Base-by-base conservation (phyloP, 805 yeast species). In the Wickerhamiella parazyma region DNA sequence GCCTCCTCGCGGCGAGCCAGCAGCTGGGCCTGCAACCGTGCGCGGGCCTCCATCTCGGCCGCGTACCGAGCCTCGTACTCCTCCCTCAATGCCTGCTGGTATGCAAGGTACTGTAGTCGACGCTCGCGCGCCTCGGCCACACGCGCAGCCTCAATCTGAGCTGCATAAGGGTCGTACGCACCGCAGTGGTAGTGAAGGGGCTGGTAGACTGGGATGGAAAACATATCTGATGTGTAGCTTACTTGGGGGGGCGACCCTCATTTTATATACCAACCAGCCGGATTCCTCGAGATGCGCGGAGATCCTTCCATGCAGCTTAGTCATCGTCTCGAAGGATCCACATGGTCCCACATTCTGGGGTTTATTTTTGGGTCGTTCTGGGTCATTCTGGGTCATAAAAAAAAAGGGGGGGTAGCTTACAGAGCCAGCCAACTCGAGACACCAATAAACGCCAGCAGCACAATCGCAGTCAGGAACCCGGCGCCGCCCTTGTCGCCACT, bases 401-500 rank as follows among this genome's bases (percentile, higher is more conserved):
- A 41, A 26, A 18, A 10, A 12, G 19, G n/a, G 11, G 12, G n/a
- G 33, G 22, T n/a, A 25, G n/a, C 31, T 18, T 33, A 33, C 10
- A 16, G n/a, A 28, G 50, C 45, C 35, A 51, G 48, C 63, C 58
- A 57, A 19, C 42, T 48, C 18, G 87, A 84, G 74, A 94, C 94
- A 78, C 78, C 83, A 18, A 75, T 58, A 20, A 83, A 52, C 3
- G 69, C 55, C 3, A 74, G 72, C 45, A 82, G 59, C 0, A 80
- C 78, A 9, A 82, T 59, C 1, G 89, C 91, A 0, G 95, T 86
- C 38, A 83, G 61, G 20, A 85, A 66, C 45, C 91, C 89, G 1
- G 95, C 94, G 38, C 95, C 95, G 1, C 81, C 94, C 53, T 69
- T 73, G 55, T 82, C 94, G 46, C 73, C 75, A 0, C 64, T 58